Evolutionary conservation across 2,329 filamentous ascomycete genomes (phyloP).

Genomic region (Cercospora sp.): DNA sequence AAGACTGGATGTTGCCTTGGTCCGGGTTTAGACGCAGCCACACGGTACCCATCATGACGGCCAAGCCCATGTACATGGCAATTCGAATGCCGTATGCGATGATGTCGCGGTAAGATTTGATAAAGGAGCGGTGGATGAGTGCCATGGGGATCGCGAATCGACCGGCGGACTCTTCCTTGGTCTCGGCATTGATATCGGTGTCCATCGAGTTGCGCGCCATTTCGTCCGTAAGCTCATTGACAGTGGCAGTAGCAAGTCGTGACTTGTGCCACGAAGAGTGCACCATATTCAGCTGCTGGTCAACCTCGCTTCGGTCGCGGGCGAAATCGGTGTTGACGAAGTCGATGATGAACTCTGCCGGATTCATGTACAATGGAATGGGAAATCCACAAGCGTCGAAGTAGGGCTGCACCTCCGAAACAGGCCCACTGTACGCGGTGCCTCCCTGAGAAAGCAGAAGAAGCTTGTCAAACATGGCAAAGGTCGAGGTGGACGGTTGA

Average conservation of each 20-base stretch:
- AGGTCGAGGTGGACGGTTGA: constrained; percentile 78
- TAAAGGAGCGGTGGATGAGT: constrained; percentile 74
- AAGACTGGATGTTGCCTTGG: constrained; percentile 75
- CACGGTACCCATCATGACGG: constrained; percentile 85
- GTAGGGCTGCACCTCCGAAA: constrained; percentile 60
- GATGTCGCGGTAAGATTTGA: constrained; percentile 82
- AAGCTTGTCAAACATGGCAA: constrained; percentile 77
- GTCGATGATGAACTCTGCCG: constrained; percentile 78
- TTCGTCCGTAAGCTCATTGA: constrained; percentile 39
- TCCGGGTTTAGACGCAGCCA: constrained; percentile 71
- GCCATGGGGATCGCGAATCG: constrained; percentile 58
- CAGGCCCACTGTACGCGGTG: constrained; percentile 71
- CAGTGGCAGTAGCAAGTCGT: constrained; percentile 40
- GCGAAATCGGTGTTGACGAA: constrained; percentile 76
- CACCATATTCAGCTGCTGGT: constrained; percentile 55
- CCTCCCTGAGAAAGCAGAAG: constrained; percentile 70
- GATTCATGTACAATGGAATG: constrained; percentile 71
- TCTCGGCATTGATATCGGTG: constrained; percentile 35
- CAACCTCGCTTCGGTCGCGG: constrained; percentile 50
- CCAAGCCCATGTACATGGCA: constrained; percentile 77
- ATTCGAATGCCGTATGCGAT: constrained; percentile 81
- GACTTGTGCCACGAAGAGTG: constrained; percentile 60
- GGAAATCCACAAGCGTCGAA: constrained; percentile 62
- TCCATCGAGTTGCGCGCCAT: constrained; percentile 40
- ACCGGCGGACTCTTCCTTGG: constrained; percentile 45